A percentile compares a stretch with the other conserved stretches of the same genome.
Conservation (phyloP, 768 basidiomycete species). For the Rhizopogon rudus region DNA sequence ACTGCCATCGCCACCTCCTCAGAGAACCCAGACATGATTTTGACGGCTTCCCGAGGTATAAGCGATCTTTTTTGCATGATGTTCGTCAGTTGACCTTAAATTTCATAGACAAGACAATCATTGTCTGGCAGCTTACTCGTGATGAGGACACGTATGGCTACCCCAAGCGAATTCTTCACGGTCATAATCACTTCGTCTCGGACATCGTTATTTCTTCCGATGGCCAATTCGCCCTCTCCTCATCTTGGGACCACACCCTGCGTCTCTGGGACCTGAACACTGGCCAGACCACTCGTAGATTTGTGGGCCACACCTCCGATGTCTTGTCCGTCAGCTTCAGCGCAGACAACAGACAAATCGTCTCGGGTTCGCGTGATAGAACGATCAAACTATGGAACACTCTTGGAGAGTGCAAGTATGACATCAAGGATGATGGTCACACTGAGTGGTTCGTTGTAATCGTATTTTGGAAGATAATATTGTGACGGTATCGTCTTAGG, state of each 20-base stretch:
- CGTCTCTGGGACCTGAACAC: slow-evolving; percentile 99
- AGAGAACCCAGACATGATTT: slow-evolving; percentile 98
- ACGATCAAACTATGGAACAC: slow-evolving; percentile 99
- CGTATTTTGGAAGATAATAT: background rate
- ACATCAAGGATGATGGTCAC: slow-evolving; percentile 99
- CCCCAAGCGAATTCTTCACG: slow-evolving; percentile 96
- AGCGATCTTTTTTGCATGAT: slow-evolving; percentile 10
- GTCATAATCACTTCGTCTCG: slow-evolving; percentile 99
- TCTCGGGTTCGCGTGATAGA: slow-evolving; percentile 94
- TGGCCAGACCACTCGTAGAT: slow-evolving; percentile 91
- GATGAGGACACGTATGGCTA: slow-evolving; percentile 89
- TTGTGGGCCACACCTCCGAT: slow-evolving; percentile 97
- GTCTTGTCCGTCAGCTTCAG: slow-evolving; percentile 99
- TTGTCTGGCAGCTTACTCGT: slow-evolving; percentile 98
- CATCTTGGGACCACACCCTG: slow-evolving; percentile 99
- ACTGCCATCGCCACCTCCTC: slow-evolving; percentile 98
- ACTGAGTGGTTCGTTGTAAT: slow-evolving; percentile 66
- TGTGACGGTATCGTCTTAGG: slow-evolving; percentile 39
- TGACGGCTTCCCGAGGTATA: slow-evolving; percentile 95
- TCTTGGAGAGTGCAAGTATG: slow-evolving; percentile 99
- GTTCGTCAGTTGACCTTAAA: slow-evolving; percentile 21
- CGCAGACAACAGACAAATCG: slow-evolving; percentile 99
- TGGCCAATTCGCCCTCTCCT: slow-evolving; percentile 98
- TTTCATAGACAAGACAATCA: slow-evolving; percentile 93
- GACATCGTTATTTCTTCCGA: slow-evolving; percentile 99